phyloP scores from a whole-genome alignment of 352 stramenopile genomes.

The Phytophthora constricta region DNA sequence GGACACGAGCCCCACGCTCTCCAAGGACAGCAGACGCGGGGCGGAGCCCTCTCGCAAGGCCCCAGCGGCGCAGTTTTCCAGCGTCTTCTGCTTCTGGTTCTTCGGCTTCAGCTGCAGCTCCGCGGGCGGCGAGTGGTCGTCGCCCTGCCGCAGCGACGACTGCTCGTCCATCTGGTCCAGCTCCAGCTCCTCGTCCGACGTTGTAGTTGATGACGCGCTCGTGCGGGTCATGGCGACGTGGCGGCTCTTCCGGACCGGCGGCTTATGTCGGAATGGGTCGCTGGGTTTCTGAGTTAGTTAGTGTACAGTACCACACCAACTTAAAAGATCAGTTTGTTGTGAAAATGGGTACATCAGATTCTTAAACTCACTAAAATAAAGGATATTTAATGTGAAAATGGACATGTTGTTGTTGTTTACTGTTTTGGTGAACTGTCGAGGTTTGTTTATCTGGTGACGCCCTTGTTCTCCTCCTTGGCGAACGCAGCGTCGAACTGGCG shows the following conservation, averaged over 20 bases:
- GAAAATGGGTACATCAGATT: no score
- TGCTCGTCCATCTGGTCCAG: conserved; percentile 39
- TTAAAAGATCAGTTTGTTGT: no score
- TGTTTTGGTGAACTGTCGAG: no score
- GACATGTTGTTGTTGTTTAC: no score
- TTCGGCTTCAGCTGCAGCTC: conserved; percentile 20
- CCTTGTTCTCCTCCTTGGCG: conserved; percentile 57
- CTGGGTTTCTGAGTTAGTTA: no score
- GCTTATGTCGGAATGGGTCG: no score
- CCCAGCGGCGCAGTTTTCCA: conserved; percentile 19
- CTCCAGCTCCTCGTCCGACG: conserved; percentile 35
- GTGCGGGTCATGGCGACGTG: conserved; percentile 16
- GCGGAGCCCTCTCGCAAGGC: conserved; percentile 44
- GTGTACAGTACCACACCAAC: neutral
- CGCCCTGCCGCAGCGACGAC: conserved; percentile 30
- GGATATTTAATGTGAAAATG: no score
- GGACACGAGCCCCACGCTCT: conserved; percentile 44
- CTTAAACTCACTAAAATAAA: no score
- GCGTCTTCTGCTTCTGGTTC: conserved; percentile 12
- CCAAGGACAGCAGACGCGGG: conserved; percentile 37
- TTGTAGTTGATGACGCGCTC: conserved; percentile 23
- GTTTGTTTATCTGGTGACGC: conserved; percentile 39
- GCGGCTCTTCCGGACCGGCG: neutral
- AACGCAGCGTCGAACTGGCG: conserved; percentile 59
- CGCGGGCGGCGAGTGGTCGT: conserved; percentile 29